phyloP scores from a whole-genome alignment of 2,329 filamentous ascomycete species.

The Beauveria sp. region DNA sequence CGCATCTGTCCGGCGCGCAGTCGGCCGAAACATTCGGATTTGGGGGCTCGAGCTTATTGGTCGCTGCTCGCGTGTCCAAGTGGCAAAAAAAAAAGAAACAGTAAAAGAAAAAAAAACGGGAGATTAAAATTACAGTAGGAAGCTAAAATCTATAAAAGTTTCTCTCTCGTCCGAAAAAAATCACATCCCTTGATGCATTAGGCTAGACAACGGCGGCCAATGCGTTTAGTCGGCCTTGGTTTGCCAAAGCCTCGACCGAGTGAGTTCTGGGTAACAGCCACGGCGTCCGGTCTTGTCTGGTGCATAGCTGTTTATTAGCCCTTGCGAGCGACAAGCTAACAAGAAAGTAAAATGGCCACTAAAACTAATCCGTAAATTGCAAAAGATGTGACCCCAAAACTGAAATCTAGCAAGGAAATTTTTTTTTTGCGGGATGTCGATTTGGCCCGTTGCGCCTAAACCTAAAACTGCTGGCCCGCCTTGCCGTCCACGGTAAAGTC shows the following conservation, averaged over 20 bases:
- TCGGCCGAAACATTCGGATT: not conserved
- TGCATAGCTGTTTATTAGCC: not conserved
- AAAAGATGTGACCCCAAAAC: not conserved
- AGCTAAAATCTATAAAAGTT: not conserved
- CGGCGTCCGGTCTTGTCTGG: not conserved
- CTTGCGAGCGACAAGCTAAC: no score
- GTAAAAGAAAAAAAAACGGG: not conserved
- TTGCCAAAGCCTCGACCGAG: not conserved
- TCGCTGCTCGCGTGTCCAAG: not conserved
- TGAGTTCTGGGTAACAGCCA: not conserved
- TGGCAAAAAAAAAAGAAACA: not conserved
- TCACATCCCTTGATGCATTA: not conserved
- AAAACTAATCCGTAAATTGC: not conserved
- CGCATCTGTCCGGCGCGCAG: slow-evolving; percentile 1
- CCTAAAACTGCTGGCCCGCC: not conserved
- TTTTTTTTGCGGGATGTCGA: slow-evolving; percentile 1
- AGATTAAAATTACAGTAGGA: not conserved
- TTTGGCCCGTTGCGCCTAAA: slow-evolving; percentile 1
- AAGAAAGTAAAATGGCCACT: not conserved
- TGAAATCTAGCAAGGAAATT: not conserved
- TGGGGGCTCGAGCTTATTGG: not conserved
- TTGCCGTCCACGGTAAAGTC: no score
- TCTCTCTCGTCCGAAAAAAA: not conserved
- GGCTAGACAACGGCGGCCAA: not conserved
- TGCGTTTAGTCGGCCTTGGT: not conserved